Base-by-base conservation (phyloP, 1,284 basidiomycete species). In the Stygiomarasmius scandens region DNA sequence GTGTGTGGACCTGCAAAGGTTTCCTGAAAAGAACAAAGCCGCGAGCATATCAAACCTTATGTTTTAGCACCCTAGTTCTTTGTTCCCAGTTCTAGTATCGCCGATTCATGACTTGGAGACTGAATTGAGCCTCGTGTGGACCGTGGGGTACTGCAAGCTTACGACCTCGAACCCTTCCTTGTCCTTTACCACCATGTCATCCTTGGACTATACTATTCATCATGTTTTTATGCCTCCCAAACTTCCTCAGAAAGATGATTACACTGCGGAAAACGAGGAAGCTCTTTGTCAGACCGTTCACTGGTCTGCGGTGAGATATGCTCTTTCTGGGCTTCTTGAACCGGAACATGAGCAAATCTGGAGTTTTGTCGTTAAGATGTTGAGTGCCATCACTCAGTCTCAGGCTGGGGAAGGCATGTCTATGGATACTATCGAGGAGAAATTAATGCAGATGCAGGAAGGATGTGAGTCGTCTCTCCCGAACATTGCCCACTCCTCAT, bases 221-320 rank as follows among this genome's bases (percentile, higher is more conserved):
- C 72, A 77, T 61, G 64, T 80, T 0, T 78, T 79, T 59, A 56
- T 77, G 12, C 78, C 77, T 1, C 73, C 73, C 0, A 65, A 72
- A 43, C 64, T 80, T 1, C 78, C 78, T 1, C 72, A 77, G 55
- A 44, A 66, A n/a, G 65, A 72, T 29, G 76, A 77, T 41, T 41
- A 41, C n/a, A 41, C 38, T 19, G 38, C 38, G 38, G 16, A 6
- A 12, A 41, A 19, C 5, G 38, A 41, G n/a, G 38, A 41, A 16
- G 38, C 38, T 41, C 38, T 41, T 41, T 41, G 38, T 16, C n/a
- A 12, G 5, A 41, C 16, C 38, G 38, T 41, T 12, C 16, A 41
- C 38, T 5, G 16, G 16, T 8, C 38, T 41, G 38, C 38, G 6
- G 6, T 41, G n/a, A 41, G 16, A 19, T 41, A 41, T 12, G 29